Evolutionary conservation across 1,139 yeast genomes (phyloP), one percentile per base, ranked within the genome.

Genomic region (Pichia sp.): DNA sequence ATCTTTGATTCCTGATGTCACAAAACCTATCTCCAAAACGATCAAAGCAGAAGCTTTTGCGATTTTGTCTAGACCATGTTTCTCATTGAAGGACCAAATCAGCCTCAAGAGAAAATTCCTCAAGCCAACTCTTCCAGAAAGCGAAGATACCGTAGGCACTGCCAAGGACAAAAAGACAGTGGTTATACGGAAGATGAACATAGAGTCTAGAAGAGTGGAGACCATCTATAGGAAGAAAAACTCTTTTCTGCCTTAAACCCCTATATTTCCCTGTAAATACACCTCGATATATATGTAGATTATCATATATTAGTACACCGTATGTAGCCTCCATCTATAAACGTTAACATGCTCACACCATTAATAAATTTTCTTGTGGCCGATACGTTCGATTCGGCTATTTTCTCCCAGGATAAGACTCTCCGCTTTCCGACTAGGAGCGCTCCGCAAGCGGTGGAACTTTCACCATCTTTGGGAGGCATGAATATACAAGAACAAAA

Each of bases 161-260:
- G 65, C 65, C 48, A 61, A 65, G 52, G 66, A 66, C 47, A 66
- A 70, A 61, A 65, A 59, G 51, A 69, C 68, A 39, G 67, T 67
- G 51, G 66, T 67, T 36, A 67, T 74, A 51, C 74, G 71, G 59
- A 75, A 78, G 55, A 81, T 80, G 76, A 78, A 80, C 61, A 72
- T 79, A 57, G 73, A 69, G 34, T 69, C 67, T 49, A 66, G 74
- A 54, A 70, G 66, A 55, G 70, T 78, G 31, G 79, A 78, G 41
- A 63, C 68, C 8, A 58, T 74, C 43, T 65, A 67, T 51, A 73
- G 76, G 59, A 58, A 68, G 28, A 67, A 66, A 51, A 65, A 61
- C 31, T 72, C 76, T 13, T 72, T 70, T 55, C 56, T 55, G 28
- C 49, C 50, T 23, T 49, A 43, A 43, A 25, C 8, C 28, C 9